Evolutionary conservation across 2,329 filamentous ascomycete species (phyloP), one percentile per base, ranked within the genome.

Genomic region (Knufia petricola): DNA sequence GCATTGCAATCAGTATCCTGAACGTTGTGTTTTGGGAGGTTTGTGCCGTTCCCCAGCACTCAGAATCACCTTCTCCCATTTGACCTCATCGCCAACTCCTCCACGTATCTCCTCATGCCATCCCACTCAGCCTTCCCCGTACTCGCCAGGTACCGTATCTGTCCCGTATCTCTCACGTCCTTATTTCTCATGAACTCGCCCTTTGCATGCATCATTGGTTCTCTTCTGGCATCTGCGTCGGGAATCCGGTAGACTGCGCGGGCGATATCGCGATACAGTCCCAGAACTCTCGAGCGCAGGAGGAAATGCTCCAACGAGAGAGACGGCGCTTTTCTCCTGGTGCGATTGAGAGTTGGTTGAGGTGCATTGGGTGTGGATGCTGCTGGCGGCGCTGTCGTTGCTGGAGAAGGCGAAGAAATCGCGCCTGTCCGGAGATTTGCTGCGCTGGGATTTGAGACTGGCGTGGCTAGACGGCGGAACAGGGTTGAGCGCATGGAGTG

Each of bases 41-140:
- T 15, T 24, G 38, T 20, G 20, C n/a, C n/a, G n/a, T n/a, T n/a
- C n/a, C n/a, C n/a, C n/a, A n/a, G n/a, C n/a, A n/a, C n/a, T n/a
- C 19, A 24, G 2, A 7, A 10, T 21, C 23, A 28, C 49, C 44
- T 6, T 23, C 17, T 26, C 19, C 17, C 15, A 13, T 24, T 13
- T 4, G 44, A 17, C 23, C 58, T 52, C 32, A 56, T 58, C 36
- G 63, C 61, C 54, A 70, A 63, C 55, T 71, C 68, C 47, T 71
- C 68, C 23, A 72, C 66, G 58, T 71, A 71, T 32, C 69, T 62
- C 47, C 59, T 65, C 67, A 72, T 70, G 3, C 62, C 66, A 48
- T 72, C 66, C 42, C 70, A 71, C 51, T 72, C 69, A 1, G 68
- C 56, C 52, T 71, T 71, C 2, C 69, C 69, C 13, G 68, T 70